phyloP scores from a whole-genome alignment of 1,284 basidiomycete genomes.

The Naganishia sp. region DNA sequence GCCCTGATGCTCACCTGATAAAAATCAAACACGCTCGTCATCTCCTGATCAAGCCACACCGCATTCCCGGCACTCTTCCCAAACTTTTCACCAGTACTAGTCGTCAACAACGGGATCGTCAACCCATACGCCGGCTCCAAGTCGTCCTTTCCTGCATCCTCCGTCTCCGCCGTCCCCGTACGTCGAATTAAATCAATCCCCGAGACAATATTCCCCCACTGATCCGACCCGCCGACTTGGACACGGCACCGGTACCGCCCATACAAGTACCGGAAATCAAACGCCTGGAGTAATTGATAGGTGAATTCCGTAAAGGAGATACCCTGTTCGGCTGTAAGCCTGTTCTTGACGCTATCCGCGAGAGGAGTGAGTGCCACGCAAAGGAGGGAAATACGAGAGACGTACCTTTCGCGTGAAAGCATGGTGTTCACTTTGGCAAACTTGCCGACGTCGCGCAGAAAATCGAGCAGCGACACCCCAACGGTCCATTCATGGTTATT shows the following conservation, averaged over 20 bases:
- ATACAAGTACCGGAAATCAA: slow-evolving; percentile 86
- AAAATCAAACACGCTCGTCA: slow-evolving; percentile 84
- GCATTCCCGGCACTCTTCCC: slow-evolving; percentile 97
- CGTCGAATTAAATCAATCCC: slow-evolving; percentile 84
- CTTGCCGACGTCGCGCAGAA: slow-evolving; percentile 78
- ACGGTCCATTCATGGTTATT: slow-evolving; percentile 88
- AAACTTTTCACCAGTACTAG: slow-evolving; percentile 87
- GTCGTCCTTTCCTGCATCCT: slow-evolving; percentile 28
- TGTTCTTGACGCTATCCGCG: slow-evolving; percentile 71
- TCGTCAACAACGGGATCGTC: slow-evolving; percentile 92
- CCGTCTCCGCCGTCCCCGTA: slow-evolving; percentile 26
- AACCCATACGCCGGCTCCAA: slow-evolving; percentile 72
- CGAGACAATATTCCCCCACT: slow-evolving; percentile 97
- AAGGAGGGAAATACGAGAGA: slow-evolving; percentile 8
- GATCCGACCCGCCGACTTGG: slow-evolving; percentile 94
- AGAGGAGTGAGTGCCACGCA: neutral
- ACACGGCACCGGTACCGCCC: slow-evolving; percentile 68
- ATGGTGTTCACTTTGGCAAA: slow-evolving; percentile 83
- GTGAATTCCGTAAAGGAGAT: slow-evolving; percentile 97
- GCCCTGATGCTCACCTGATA: slow-evolving; percentile 77
- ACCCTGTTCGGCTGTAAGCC: slow-evolving; percentile 66
- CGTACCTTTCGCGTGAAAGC: slow-evolving; percentile 85
- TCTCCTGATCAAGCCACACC: slow-evolving; percentile 74
- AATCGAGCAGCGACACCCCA: slow-evolving; percentile 74
- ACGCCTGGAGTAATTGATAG: slow-evolving; percentile 95